Conservation (phyloP, 1,284 basidiomycete species). For the Ustilago tritici region DNA sequence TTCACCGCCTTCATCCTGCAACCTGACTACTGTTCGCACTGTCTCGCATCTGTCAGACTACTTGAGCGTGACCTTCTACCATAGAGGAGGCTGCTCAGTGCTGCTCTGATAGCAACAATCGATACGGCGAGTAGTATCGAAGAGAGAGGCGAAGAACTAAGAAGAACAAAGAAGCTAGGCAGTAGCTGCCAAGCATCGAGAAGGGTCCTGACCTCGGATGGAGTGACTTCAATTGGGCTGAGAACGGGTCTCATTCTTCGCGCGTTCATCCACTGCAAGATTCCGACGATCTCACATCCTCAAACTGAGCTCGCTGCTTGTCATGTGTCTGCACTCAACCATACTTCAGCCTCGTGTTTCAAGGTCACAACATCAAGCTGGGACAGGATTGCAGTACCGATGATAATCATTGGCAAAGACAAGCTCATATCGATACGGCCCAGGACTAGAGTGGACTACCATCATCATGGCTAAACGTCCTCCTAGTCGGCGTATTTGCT, state of each 20-base stretch:
- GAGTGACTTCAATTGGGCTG: constrained; percentile 2
- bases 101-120: not conserved
- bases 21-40: not conserved
- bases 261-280: not conserved
- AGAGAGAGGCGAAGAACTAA: not conserved
- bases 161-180: not conserved
- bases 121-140: not conserved
- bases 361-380: too few relatives aligned
- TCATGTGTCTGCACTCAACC: too few relatives aligned
- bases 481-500: constrained; percentile 39
- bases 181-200: constrained; percentile 2
- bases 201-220: not conserved
- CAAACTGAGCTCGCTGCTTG: too few relatives aligned
- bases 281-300: not conserved
- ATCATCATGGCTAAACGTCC: constrained; percentile 30
- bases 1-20: not conserved
- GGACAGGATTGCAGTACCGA: too few relatives aligned
- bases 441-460: not conserved
- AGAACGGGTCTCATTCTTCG: not conserved
- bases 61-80: too few relatives aligned
- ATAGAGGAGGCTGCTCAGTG: not conserved
- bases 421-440: not conserved
- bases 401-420: too few relatives aligned
- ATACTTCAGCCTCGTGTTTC: too few relatives aligned
- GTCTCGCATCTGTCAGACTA: too few relatives aligned